These are phyloP conservation scores for Penicillium waksmanii DNA, from an alignment of 495 filamentous ascomycete species.

Conservation along the genomic window DNA sequence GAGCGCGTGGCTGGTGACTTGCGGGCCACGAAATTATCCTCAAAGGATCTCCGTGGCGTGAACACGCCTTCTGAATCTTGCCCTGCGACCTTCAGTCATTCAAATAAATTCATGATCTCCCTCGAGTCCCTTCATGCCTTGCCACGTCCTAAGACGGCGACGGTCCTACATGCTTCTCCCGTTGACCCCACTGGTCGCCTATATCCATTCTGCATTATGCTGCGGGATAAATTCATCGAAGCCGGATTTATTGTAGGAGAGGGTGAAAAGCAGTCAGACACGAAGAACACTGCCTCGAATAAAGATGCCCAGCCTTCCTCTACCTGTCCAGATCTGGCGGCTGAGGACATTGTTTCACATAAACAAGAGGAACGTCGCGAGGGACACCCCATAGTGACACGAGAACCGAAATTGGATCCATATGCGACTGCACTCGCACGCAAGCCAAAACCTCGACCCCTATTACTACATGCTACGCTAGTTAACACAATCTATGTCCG, in stretches of 20 bases:
- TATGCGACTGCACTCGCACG: constrained; percentile 17
- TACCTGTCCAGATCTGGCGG: not conserved
- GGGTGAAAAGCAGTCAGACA: constrained; percentile 13
- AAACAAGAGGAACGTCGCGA: not conserved
- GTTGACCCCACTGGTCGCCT: constrained; percentile 60
- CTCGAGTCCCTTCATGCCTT: constrained; percentile 43
- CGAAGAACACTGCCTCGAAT: not conserved
- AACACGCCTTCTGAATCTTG: not conserved
- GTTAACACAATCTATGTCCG: constrained; percentile 83
- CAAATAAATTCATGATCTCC: constrained; percentile 34
- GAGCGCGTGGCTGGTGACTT: constrained; percentile 14
- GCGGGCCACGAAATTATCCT: not conserved
- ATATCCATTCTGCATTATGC: constrained; percentile 61
- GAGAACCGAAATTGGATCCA: constrained; percentile 6
- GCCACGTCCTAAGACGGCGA: constrained; percentile 40
- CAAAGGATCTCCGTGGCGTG: not conserved
- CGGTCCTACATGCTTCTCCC: constrained; percentile 59
- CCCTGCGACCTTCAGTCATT: too few relatives aligned
- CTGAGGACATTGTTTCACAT: not conserved
- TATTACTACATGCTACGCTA: constrained; percentile 84
- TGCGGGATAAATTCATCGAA: constrained; percentile 63
- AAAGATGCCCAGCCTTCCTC: constrained; percentile 1
- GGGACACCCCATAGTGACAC: not conserved
- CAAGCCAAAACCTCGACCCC: constrained; percentile 49
- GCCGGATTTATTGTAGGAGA: constrained; percentile 66